These are phyloP conservation scores for Leccinum disarticulatum DNA, from an alignment of 768 basidiomycete genomes.

Conservation along the genomic window DNA sequence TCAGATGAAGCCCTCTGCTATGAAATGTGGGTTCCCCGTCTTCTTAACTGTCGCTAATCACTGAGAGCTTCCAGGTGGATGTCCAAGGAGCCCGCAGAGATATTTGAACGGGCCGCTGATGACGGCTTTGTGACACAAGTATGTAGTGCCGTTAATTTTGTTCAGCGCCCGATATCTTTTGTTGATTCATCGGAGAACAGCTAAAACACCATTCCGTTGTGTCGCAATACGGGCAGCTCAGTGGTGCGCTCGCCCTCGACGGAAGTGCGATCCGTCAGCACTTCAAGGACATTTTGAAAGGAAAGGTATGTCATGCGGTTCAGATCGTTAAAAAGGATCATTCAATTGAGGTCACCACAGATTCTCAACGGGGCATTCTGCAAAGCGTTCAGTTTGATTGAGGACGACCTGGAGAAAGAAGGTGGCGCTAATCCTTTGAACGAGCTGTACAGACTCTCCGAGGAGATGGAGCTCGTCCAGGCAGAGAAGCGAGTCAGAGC, in stretches of 20 bases:
- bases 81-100: constrained; percentile 70
- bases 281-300: constrained; percentile 58
- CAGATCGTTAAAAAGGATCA: background rate
- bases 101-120: constrained; percentile 66
- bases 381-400: constrained; percentile 52
- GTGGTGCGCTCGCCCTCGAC: constrained; percentile 55
- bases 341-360: constrained; percentile 27
- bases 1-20: constrained; percentile 67
- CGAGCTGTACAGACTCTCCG: constrained; percentile 48
- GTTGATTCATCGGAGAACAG: constrained; percentile 29
- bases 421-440: constrained; percentile 56
- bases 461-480: constrained; percentile 52
- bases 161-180: background rate
- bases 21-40: constrained; percentile 49
- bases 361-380: constrained; percentile 62
- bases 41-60: background rate
- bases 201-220: constrained; percentile 60
- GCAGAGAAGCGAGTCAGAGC: constrained; percentile 60
- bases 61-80: constrained; percentile 51
- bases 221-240: constrained; percentile 63
- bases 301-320: constrained; percentile 40
- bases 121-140: constrained; percentile 63
- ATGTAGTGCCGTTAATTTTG: constrained; percentile 3
- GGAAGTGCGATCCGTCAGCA: constrained; percentile 49
- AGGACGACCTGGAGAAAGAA: constrained; percentile 55